phyloP scores from a whole-genome alignment of 108 stramenopile species.

The Stephanodiscus minutulus region DNA sequence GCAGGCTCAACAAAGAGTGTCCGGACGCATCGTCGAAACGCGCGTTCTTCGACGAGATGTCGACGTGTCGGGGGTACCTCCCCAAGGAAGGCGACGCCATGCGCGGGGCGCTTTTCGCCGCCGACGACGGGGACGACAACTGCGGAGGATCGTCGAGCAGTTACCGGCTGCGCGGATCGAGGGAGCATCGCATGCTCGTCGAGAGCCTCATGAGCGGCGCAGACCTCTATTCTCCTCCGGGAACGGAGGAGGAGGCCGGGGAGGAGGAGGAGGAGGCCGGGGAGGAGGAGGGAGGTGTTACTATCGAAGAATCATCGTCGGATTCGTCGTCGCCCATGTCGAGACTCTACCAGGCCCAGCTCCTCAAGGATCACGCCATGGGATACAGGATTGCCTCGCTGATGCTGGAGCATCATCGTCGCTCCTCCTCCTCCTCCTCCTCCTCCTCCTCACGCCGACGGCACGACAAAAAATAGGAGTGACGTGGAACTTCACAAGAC shows the following conservation, averaged over 20 bases:
- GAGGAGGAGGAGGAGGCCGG: constrained; percentile 18
- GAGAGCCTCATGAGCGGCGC: constrained; percentile 37
- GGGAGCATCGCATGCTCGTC: constrained; percentile 34
- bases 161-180: constrained; percentile 16
- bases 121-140: background rate
- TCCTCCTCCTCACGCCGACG: background rate
- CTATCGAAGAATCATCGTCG: no score
- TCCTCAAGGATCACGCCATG: constrained; percentile 79
- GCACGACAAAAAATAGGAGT: no score
- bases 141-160: background rate
- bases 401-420: constrained; percentile 33
- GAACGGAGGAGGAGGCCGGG: background rate
- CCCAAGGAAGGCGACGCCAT: constrained; percentile 29
- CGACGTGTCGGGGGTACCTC: constrained; percentile 28
- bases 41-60: constrained; percentile 38
- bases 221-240: constrained; percentile 34
- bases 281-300: no score
- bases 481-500: no score
- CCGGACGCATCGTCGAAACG: constrained; percentile 14
- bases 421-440: background rate
- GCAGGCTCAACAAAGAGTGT: constrained; percentile 38
- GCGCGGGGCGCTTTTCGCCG: constrained; percentile 32
- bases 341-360: constrained; percentile 57
- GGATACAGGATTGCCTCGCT: constrained; percentile 51
- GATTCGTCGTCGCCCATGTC: constrained; percentile 28